Conservation (phyloP, 371 early-diverging fungal species). For the Mucor mucedo region DNA sequence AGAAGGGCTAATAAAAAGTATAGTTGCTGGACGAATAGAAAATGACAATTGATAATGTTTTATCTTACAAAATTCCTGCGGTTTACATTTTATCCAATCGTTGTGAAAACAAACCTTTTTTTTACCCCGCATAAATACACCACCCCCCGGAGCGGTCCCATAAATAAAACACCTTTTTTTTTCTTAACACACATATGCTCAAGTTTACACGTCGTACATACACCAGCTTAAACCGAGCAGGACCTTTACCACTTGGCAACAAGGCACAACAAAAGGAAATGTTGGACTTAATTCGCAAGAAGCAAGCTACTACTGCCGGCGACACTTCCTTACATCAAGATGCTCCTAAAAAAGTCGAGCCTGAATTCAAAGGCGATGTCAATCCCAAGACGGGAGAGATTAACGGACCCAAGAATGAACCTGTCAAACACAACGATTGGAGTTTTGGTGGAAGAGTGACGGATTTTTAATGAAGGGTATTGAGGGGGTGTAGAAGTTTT, state of each 20-base stretch:
- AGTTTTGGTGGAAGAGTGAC: conserved; percentile 84
- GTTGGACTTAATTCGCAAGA: conserved; percentile 66
- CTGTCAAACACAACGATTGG: conserved; percentile 90
- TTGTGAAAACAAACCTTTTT: no score
- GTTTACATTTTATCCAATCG: no score
- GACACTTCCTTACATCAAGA: conserved; percentile 64
- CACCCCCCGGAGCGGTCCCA: no score
- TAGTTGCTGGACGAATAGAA: no score
- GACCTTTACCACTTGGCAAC: conserved; percentile 79
- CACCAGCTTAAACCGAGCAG: conserved; percentile 57
- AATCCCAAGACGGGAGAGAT: conserved; percentile 85
- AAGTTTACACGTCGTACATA: conserved; percentile 33
- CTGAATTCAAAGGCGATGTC: conserved; percentile 76
- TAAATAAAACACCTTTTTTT: no score
- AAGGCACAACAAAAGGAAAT: conserved; percentile 75
- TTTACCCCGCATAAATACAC: no score
- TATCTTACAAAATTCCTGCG: no score
- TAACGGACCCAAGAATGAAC: conserved; percentile 73
- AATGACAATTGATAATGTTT: no score
- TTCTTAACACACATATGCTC: conserved; percentile 16
- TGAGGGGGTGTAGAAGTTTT: background rate
- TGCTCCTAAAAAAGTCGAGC: conserved; percentile 49
- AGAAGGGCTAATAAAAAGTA: no score
- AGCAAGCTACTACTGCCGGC: conserved; percentile 38
- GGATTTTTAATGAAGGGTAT: conserved; percentile 66